These are phyloP conservation scores for Populus hybrid DNA, from an alignment of 441 rosid genomes.

Conservation along the genomic window DNA sequence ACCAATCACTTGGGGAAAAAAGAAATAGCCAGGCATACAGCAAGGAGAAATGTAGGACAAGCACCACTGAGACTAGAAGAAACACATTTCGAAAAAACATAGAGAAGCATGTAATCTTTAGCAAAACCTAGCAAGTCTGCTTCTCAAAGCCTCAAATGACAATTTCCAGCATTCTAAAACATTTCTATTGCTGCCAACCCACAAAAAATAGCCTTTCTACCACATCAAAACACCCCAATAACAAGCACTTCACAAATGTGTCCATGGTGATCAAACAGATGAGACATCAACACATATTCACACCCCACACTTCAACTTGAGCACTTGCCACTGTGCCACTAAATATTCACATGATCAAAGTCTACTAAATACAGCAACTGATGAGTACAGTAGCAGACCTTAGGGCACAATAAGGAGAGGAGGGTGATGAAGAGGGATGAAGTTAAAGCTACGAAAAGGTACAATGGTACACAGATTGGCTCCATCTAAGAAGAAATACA, in stretches of 20 bases:
- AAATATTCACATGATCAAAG: background rate
- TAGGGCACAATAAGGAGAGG: background rate
- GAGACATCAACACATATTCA: background rate
- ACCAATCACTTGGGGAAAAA: background rate
- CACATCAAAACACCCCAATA: no score
- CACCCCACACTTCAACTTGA: background rate
- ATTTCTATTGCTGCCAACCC: no score
- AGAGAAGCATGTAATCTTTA: background rate
- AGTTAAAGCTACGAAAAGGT: background rate
- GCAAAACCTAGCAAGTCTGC: background rate
- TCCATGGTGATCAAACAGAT: no score
- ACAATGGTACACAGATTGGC: background rate
- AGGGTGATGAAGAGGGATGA: background rate
- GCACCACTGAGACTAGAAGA: background rate
- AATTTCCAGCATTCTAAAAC: background rate
- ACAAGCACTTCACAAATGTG: no score
- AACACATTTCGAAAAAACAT: background rate
- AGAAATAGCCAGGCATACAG: background rate
- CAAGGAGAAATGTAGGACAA: background rate
- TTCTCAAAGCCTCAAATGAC: background rate
- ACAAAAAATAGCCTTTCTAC: no score
- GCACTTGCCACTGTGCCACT: background rate
- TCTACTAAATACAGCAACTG: background rate
- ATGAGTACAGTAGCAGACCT: background rate
- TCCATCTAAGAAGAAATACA: background rate